Percentiles rank a stretch among this genome's conserved stretches.
These are phyloP conservation scores for Exobasidium cylindrosporum DNA, from an alignment of 1,284 basidiomycete species.

Conservation along the genomic window DNA sequence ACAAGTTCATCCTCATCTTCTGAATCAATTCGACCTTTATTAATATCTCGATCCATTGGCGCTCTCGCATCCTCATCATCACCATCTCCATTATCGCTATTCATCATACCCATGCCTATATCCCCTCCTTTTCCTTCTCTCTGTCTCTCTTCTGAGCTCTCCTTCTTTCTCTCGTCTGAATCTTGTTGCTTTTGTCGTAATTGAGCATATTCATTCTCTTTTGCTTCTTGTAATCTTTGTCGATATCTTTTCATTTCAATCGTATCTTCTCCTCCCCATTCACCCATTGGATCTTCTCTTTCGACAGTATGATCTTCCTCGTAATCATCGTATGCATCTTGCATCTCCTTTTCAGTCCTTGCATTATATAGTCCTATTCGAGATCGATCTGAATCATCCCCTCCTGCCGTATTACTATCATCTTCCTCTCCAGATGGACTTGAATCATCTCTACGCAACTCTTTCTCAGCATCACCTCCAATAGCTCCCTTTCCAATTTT, in stretches of 20 bases:
- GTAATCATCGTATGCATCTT: conserved; percentile 7
- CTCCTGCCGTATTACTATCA: conserved; percentile 7
- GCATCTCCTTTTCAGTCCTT: conserved; percentile 32
- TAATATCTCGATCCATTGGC: conserved; percentile 18
- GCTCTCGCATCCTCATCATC: conserved; percentile 13
- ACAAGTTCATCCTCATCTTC: conserved; percentile 6
- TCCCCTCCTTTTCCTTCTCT: conserved; percentile 30
- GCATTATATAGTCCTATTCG: conserved; percentile 33
- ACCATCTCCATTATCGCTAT: conserved; percentile 14
- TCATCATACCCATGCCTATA: not conserved
- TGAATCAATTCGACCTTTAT: not conserved
- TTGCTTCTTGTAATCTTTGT: conserved; percentile 20
- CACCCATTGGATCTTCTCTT: conserved; percentile 33
- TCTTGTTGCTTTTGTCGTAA: conserved; percentile 32
- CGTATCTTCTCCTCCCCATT: conserved; percentile 52
- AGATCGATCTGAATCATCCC: conserved; percentile 19
- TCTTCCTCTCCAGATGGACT: conserved; percentile 13
- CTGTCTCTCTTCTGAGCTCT: conserved; percentile 27
- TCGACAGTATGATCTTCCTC: conserved; percentile 39
- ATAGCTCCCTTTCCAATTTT: conserved; percentile 44
- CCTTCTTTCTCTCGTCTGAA: conserved; percentile 36
- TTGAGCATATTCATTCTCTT: conserved; percentile 11
- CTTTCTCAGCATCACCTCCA: conserved; percentile 40
- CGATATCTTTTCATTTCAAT: conserved; percentile 40
- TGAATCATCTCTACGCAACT: conserved; percentile 26